Evolutionary conservation across 2,329 filamentous ascomycete genomes (phyloP).

Genomic region (Cercospora zeina): DNA sequence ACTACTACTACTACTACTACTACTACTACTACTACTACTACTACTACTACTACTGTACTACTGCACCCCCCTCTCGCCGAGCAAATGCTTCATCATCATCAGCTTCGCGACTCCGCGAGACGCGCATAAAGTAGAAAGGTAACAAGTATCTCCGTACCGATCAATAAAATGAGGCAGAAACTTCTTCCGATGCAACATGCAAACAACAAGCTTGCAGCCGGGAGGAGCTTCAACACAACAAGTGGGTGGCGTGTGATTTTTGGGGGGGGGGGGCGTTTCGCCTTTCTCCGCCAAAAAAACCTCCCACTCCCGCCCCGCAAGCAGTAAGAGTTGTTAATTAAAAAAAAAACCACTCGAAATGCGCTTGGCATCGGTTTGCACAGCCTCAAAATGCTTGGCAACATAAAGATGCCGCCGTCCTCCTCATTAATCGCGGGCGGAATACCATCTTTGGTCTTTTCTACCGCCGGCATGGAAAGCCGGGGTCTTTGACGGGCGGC

Average conservation of each 20-base stretch:
- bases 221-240: not conserved
- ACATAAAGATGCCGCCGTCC: not conserved
- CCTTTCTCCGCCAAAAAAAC: not conserved
- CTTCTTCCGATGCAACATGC: not conserved
- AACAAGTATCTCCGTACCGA: not conserved
- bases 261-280: no score
- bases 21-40: no score
- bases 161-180: not conserved
- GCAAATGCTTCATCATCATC: conserved; percentile 3
- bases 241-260: not conserved
- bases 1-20: no score
- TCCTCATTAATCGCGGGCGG: not conserved
- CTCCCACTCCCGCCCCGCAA: not conserved
- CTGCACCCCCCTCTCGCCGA: conserved; percentile 7
- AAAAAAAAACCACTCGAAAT: not conserved
- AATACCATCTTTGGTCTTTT: not conserved
- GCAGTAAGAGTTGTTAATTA: no score
- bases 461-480: not conserved
- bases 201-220: not conserved
- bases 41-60: no score
- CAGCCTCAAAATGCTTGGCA: not conserved
- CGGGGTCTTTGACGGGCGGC: not conserved
- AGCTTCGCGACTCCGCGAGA: no score
- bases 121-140: not conserved
- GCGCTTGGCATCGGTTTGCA: not conserved